Percentiles rank a stretch among this genome's conserved stretches.
Conservation (phyloP, 2,329 filamentous ascomycete genomes). For the Boeremia exigua region DNA sequence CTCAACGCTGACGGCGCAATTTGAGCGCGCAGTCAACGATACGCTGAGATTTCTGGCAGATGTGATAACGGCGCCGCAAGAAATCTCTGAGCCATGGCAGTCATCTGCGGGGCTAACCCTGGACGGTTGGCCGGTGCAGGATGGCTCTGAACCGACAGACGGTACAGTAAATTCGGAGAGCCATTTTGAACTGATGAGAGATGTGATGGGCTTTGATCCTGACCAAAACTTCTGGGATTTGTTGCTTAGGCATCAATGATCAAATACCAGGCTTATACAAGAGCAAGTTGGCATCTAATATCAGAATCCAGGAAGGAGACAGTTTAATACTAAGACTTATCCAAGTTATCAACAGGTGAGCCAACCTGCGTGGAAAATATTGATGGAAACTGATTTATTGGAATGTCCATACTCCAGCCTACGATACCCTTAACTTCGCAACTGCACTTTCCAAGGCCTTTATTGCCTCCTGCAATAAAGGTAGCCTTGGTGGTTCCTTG, state of each 20-base stretch:
- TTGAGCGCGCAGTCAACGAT: slow-evolving; percentile 2
- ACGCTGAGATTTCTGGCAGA: neutral
- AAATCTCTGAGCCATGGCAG: neutral
- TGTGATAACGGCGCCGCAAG: neutral
- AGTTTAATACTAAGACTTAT: too few species aligned
- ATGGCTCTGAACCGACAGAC: neutral
- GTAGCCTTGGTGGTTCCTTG: neutral
- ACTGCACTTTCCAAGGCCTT: neutral
- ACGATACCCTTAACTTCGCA: neutral
- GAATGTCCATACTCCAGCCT: neutral
- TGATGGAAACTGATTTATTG: neutral
- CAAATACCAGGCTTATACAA: too few species aligned
- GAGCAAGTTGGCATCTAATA: too few species aligned
- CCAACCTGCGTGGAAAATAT: too few species aligned
- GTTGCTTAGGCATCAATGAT: neutral
- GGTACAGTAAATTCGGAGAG: neutral
- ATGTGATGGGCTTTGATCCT: slow-evolving; percentile 5
- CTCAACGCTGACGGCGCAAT: neutral
- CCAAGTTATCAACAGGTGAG: too few species aligned
- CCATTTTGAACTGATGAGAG: slow-evolving; percentile 2
- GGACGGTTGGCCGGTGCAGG: neutral
- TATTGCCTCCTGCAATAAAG: neutral
- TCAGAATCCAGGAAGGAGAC: too few species aligned
- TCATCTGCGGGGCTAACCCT: neutral
- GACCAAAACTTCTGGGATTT: slow-evolving; percentile 5